Evolutionary conservation across 331 rosid genomes (phyloP).

Genomic region (Pyrus hybrid): DNA sequence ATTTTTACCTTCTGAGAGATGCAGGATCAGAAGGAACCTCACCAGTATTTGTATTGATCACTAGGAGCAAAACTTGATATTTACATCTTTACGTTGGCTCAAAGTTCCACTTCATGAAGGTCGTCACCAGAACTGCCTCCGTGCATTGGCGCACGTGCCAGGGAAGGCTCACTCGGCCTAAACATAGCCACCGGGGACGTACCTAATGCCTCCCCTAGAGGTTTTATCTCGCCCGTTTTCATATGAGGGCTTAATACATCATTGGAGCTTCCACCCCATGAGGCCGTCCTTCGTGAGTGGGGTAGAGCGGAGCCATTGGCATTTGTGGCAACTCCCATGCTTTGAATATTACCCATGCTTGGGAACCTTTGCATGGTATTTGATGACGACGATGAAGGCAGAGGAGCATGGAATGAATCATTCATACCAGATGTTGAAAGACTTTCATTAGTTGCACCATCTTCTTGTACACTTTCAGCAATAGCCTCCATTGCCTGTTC

Average conservation of each 20-base stretch:
- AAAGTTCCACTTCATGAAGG: constrained; percentile 95
- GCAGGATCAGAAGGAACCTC: constrained; percentile 42
- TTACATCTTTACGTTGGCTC: constrained; percentile 55
- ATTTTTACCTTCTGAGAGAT: constrained; percentile 26
- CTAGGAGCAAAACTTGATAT: constrained; percentile 66
- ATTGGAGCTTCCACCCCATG: constrained; percentile 68
- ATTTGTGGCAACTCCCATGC: constrained; percentile 18
- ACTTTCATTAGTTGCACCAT: constrained; percentile 18
- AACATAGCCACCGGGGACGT: constrained; percentile 31
- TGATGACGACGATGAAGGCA: constrained; percentile 16
- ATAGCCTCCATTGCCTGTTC: constrained; percentile 50
- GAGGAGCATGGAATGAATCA: constrained; percentile 37
- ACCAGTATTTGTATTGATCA: constrained; percentile 38
- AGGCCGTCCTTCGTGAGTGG: constrained; percentile 64
- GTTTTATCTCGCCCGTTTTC: constrained; percentile 22
- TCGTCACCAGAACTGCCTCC: constrained; percentile 55
- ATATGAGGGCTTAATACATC: constrained; percentile 43
- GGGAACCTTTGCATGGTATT: constrained; percentile 51
- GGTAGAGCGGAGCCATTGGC: constrained; percentile 24
- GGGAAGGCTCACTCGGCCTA: constrained; percentile 37
- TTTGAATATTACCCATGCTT: constrained; percentile 51
- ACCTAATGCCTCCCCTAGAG: constrained; percentile 50
- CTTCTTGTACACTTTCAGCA: constrained; percentile 56
- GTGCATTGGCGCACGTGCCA: constrained; percentile 21
- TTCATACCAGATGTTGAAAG: constrained; percentile 39